phyloP scores from a whole-genome alignment of 2,329 filamentous ascomycete genomes.

The Colletotrichum orbiculare region DNA sequence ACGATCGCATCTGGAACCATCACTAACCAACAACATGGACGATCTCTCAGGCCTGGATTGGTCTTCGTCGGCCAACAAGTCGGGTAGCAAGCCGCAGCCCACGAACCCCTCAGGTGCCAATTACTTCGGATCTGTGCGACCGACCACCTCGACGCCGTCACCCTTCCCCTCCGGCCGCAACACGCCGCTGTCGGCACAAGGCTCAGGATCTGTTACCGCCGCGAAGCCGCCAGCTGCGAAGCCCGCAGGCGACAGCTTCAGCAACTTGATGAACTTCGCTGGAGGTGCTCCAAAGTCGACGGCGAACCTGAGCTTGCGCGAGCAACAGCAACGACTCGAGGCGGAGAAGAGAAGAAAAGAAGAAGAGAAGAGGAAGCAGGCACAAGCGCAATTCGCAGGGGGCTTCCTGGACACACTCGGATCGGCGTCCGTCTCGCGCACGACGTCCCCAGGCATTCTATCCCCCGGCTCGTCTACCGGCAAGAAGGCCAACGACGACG shows the following conservation, averaged over 20 bases:
- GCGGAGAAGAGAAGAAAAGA: constrained; percentile 78
- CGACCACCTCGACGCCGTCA: constrained; percentile 66
- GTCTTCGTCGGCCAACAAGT: constrained; percentile 54
- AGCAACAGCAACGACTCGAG: constrained; percentile 77
- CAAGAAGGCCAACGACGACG: constrained; percentile 59
- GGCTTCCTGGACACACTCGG: constrained; percentile 83
- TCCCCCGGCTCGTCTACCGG: constrained; percentile 41
- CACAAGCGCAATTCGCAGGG: constrained; percentile 81
- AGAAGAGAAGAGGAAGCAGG: constrained; percentile 75
- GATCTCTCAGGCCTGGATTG: constrained; percentile 71
- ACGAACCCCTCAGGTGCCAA: constrained; percentile 54
- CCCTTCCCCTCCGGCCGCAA: constrained; percentile 66
- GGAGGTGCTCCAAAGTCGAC: constrained; percentile 65
- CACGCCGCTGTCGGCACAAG: constrained; percentile 65
- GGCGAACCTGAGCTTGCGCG: constrained; percentile 80
- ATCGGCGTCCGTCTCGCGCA: constrained; percentile 60
- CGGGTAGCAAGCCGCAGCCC: constrained; percentile 54
- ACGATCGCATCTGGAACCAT: constrained; percentile 9
- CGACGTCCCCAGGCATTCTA: constrained; percentile 54
- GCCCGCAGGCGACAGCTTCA: constrained; percentile 78
- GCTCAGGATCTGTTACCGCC: constrained; percentile 54
- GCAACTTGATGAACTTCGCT: constrained; percentile 74
- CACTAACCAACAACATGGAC: constrained; percentile 60
- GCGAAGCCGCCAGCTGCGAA: constrained; percentile 59
- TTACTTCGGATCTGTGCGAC: constrained; percentile 63